Conservation (phyloP, 1,284 basidiomycete genomes). For the Pterulicium gracile region DNA sequence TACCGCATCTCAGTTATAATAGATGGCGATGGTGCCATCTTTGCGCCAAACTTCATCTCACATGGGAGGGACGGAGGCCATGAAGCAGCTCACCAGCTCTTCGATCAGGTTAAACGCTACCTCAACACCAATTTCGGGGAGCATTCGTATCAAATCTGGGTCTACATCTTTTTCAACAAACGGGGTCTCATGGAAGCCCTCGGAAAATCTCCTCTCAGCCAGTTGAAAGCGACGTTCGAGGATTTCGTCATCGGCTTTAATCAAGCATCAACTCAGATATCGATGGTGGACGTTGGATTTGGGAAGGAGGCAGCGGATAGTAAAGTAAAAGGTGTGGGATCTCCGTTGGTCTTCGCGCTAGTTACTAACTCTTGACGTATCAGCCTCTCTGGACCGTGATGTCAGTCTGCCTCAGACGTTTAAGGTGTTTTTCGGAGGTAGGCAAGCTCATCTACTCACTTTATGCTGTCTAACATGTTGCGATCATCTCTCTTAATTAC, state of each 20-base stretch:
- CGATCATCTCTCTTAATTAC: conserved; percentile 5
- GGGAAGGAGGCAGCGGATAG: conserved; percentile 65
- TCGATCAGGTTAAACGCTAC: conserved; percentile 36
- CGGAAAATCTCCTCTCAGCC: conserved; percentile 25
- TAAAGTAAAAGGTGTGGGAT: conserved; percentile 53
- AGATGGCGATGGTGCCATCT: conserved; percentile 61
- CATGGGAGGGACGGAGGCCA: conserved; percentile 49
- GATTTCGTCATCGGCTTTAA: conserved; percentile 60
- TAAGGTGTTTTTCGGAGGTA: conserved; percentile 55
- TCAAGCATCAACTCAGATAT: conserved; percentile 48
- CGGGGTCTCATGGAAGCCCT: conserved; percentile 44
- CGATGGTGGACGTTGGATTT: conserved; percentile 62
- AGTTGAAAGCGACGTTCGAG: conserved; percentile 36
- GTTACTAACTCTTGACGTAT: no score
- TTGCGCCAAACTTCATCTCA: conserved; percentile 36
- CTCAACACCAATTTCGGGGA: conserved; percentile 26
- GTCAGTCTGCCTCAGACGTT: conserved; percentile 48
- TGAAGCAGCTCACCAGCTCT: conserved; percentile 38
- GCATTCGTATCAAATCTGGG: conserved; percentile 43
- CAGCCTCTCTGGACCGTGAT: conserved; percentile 51
- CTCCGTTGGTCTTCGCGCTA: not conserved
- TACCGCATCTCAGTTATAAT: conserved; percentile 46
- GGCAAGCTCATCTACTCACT: conserved; percentile 7
- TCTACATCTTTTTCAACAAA: conserved; percentile 56
- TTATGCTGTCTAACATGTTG: no score